Evolutionary conservation across 2,329 filamentous ascomycete genomes (phyloP).

Genomic region (Pseudogymnoascus sp.): DNA sequence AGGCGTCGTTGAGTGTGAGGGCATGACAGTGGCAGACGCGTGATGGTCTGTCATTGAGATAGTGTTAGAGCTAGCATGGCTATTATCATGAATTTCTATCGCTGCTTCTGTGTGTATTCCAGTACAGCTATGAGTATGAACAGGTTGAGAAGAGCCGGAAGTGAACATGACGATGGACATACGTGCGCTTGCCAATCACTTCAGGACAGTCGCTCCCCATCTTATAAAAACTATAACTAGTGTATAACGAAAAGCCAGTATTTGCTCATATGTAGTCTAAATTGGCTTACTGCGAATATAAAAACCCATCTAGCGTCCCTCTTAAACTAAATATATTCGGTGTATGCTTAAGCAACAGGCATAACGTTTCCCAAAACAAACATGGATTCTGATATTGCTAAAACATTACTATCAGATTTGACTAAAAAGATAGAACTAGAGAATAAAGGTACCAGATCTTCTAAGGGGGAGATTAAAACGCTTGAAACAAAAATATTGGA

Average conservation of each 20-base stretch:
- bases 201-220: background rate
- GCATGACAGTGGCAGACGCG: background rate
- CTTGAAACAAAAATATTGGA: no score
- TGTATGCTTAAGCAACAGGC: no score
- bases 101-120: background rate
- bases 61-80: background rate
- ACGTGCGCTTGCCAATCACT: background rate
- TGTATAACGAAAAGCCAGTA: background rate
- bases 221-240: background rate
- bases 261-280: no score
- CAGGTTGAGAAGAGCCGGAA: background rate
- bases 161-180: background rate
- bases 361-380: no score
- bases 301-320: no score
- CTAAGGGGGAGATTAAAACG: no score
- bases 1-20: background rate
- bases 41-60: background rate
- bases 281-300: no score
- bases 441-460: no score
- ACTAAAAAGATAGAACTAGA: no score
- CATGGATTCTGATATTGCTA: no score
- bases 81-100: background rate
- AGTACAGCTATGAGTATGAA: background rate
- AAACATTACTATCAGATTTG: no score
- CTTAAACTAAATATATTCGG: no score